Evolutionary conservation across 164 flowering plant genomes (phyloP), one percentile per base, ranked within the genome.

Genomic region (Chimonanthus praecox): DNA sequence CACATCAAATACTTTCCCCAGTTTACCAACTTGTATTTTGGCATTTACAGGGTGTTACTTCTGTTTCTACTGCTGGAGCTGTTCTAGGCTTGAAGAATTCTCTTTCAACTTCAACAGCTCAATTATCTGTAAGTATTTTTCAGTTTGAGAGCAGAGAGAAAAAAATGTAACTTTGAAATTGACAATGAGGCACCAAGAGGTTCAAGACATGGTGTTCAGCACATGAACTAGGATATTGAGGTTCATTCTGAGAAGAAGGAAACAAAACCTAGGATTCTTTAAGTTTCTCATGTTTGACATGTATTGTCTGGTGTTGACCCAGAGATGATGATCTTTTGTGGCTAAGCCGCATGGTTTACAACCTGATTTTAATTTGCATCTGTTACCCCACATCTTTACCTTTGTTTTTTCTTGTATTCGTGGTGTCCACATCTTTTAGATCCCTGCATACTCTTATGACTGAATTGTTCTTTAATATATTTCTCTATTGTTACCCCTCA

Each of bases 61-160:
- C 77, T 69, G 67, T 61, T 64, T 43, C 73, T 16, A 78, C 80
- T 73, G 66, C 88, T 78, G 80, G 84, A 72, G 82, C 85, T 58
- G 87, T 79, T 74, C 72, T 88, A 78, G 79, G 89, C 80, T 71
- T 85, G 84, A 94, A 94, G 87, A 83, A 80, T 73, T 77, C 89
- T 75, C 64, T 84, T 80, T 83, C 51, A 49, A 49, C 51, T 49
- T 49, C 51, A 54, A 4, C 86, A 64, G 73, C 88, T 79, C 90
- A 83, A 79, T 62, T 75, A 16, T 73, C 86, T 74, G 98, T 92
- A 88, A 75, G 88, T 75, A 18, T 72, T 33, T 71, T 67, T 79
- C 33, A 54, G 60, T 54, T 54, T 48, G 48, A 15, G 15, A 46
- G 51, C 62, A 7, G 0, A 20, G 21, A 20, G n/a, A 47, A 70